A percentile compares a stretch with the other conserved stretches of the same genome.
phyloP scores from a whole-genome alignment of 768 basidiomycete species.

The Hebeloma cylindrosporum region DNA sequence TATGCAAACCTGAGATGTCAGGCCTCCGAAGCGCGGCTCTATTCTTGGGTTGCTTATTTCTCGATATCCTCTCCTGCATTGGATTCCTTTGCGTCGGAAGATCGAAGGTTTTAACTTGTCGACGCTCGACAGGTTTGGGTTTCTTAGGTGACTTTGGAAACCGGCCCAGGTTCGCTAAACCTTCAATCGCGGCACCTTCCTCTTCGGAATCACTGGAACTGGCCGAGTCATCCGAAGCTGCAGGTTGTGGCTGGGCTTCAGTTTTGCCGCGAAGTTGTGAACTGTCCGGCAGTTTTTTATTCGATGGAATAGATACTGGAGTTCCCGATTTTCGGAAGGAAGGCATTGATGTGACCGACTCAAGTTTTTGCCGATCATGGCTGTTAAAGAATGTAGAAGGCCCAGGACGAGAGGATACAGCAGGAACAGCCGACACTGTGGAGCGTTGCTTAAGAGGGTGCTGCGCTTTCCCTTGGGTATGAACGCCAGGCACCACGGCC shows the following conservation, averaged over 20 bases:
- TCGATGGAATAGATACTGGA: conserved; percentile 8
- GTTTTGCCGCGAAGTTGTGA: conserved; percentile 7
- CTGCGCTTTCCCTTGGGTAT: conserved; percentile 15
- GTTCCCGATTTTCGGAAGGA: conserved; percentile 38
- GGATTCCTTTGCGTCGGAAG: conserved; percentile 46
- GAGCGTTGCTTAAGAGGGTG: neutral
- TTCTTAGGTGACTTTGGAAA: conserved; percentile 54
- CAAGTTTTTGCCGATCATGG: conserved; percentile 35
- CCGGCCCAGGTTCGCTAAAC: conserved; percentile 52
- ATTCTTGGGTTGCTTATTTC: conserved; percentile 61
- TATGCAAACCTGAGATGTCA: conserved; percentile 77
- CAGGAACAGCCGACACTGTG: conserved; percentile 5
- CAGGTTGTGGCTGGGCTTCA: conserved; percentile 26
- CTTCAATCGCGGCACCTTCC: conserved; percentile 39
- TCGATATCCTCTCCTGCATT: conserved; percentile 49
- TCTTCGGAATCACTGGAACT: conserved; percentile 51
- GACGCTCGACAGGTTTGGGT: conserved; percentile 57
- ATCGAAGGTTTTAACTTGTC: conserved; percentile 65
- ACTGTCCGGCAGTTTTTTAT: conserved; percentile 1
- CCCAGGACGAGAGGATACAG: conserved; percentile 12
- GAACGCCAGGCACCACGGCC: conserved; percentile 3
- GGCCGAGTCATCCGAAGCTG: conserved; percentile 22
- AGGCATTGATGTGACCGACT: conserved; percentile 36
- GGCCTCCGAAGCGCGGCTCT: conserved; percentile 75
- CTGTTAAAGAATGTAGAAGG: conserved; percentile 28